Conservation (phyloP, 371 early-diverging fungal genomes). For the Mucor circinelloides region DNA sequence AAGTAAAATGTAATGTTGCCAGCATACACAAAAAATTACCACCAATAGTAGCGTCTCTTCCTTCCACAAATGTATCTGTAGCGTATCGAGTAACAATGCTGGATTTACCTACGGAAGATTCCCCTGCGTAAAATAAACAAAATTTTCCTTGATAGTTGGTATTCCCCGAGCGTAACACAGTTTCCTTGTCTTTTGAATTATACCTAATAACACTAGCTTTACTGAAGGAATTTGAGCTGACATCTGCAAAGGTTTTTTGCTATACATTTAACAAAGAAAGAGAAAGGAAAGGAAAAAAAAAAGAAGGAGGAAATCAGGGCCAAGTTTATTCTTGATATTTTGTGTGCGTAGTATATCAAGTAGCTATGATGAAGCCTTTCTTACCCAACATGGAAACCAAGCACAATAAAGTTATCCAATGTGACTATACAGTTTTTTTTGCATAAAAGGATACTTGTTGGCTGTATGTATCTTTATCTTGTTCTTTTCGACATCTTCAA, state of each 20-base stretch:
- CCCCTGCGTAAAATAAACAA: slow-evolving; percentile 49
- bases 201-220: slow-evolving; percentile 75
- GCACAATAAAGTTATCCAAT: background rate
- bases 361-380: background rate
- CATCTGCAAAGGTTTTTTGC: slow-evolving; percentile 17
- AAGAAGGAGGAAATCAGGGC: background rate
- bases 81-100: slow-evolving; percentile 84
- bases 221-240: slow-evolving; percentile 43
- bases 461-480: background rate
- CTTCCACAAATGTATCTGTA: slow-evolving; percentile 89
- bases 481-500: slow-evolving; percentile 1
- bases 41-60: slow-evolving; percentile 97
- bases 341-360: background rate
- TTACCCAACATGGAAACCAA: slow-evolving; percentile 1
- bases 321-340: background rate
- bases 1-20: background rate
- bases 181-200: background rate
- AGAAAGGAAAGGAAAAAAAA: slow-evolving; percentile 8
- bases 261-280: slow-evolving; percentile 2
- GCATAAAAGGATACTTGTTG: background rate
- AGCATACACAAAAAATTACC: slow-evolving; percentile 45
- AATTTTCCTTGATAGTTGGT: background rate
- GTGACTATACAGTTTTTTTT: background rate
- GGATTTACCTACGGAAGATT: slow-evolving; percentile 87
- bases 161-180: background rate